These are phyloP conservation scores for Striga asiatica DNA, from an alignment of 257 asterid genomes.

Conservation along the genomic window DNA sequence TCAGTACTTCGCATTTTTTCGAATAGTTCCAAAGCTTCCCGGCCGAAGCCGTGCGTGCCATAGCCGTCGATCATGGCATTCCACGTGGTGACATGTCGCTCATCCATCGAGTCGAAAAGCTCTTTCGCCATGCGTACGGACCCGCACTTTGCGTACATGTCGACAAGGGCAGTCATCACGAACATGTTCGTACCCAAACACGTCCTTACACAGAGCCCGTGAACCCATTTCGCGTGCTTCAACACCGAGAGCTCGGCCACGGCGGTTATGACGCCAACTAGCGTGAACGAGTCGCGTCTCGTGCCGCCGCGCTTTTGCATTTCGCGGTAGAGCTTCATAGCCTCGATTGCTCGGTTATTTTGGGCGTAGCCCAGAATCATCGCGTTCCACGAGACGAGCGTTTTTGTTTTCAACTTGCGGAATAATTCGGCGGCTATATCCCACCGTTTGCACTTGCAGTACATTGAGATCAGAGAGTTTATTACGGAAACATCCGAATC, in stretches of 20 bases:
- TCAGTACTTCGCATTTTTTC: conserved; percentile 50
- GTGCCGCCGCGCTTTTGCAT: conserved; percentile 38
- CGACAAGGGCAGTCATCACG: conserved; percentile 78
- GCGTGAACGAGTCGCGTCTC: conserved; percentile 72
- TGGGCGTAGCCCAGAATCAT: conserved; percentile 85
- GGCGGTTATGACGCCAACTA: conserved; percentile 74
- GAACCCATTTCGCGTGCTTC: conserved; percentile 83
- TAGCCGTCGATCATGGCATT: conserved; percentile 97
- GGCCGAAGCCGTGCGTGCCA: conserved; percentile 88
- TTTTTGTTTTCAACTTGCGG: conserved; percentile 32
- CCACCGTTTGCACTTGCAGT: conserved; percentile 68
- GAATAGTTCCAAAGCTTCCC: conserved; percentile 55
- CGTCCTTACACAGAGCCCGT: conserved; percentile 54
- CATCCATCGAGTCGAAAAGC: conserved; percentile 53
- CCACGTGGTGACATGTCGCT: conserved; percentile 79
- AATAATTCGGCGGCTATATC: conserved; percentile 58
- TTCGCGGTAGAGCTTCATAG: conserved; percentile 48
- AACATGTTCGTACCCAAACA: conserved; percentile 45
- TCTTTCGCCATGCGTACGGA: conserved; percentile 59
- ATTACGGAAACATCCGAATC: conserved; percentile 44
- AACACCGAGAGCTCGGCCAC: conserved; percentile 71
- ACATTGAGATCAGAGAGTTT: conserved; percentile 86
- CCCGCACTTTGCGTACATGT: conserved; percentile 92
- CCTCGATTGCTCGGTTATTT: conserved; percentile 44
- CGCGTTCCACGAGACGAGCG: conserved; percentile 85